Evolutionary conservation across 768 basidiomycete genomes (phyloP), one percentile per base, ranked within the genome.

Genomic region (Bullera alba): DNA sequence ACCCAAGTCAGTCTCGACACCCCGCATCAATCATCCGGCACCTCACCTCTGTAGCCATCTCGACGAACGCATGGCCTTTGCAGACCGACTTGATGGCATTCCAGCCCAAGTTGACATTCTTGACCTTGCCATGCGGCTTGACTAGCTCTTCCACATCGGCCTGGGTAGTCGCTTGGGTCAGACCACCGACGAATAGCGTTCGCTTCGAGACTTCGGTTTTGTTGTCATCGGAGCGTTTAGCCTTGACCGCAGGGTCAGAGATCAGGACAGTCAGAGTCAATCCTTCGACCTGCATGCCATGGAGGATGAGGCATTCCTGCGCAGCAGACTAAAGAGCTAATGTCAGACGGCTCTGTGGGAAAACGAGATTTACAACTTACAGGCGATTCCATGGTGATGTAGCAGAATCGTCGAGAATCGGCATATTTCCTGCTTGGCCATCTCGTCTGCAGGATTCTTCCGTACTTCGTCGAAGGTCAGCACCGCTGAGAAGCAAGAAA

Each of bases 381-480:
- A 0, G 88, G 87, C 17, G 82, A 82, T 1, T 83, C 84, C 67
- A 81, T 96, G 55, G 97, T 95, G 1, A 99, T 77, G 70, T 97
- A 99, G 64, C 88, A 91, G 71, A 99, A 97, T 36, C 95, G 79
- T 29, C 95, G 77, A 2, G 86, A 85, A 50, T 76, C 82, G 73
- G 91, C 93, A 78, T 89, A 91, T 67, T 95, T 95, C 67, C 92
- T 92, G 74, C 89, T 92, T 4, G 95, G 95, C 93, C 93, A 97
- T 27, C 95, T 85, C 16, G 90, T 86, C 57, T 97, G 92, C 53
- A 97, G 87, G 47, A 99, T 79, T 4, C 78, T 80, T 8, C 95
- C 95, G 72, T 86, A 91, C 90, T 95, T n/a, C n/a, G 51, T 42
- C 32, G 12, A 15, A 15, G 6, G 60, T 3, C 16, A 26, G 10